Conservation (phyloP, 2,329 filamentous ascomycete species). For the Colletotrichum echinochloae region DNA sequence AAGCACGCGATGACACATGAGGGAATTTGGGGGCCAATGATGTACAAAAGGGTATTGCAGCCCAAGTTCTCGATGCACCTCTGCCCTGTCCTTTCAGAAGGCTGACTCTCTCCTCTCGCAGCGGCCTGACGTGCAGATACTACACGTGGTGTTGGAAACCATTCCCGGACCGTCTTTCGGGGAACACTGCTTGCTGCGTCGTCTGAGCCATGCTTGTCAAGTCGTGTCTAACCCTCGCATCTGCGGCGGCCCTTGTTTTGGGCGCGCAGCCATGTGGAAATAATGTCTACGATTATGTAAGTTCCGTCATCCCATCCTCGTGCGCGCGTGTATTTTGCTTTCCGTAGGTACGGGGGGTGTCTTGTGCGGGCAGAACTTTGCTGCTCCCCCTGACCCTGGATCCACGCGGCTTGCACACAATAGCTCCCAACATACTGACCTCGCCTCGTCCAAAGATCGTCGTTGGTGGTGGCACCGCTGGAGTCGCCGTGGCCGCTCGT, state of each 20-base stretch:
- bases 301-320: conserved; percentile 1
- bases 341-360: conserved; percentile 6
- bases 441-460: conserved; percentile 43
- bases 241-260: conserved; percentile 23
- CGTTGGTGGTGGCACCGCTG: conserved; percentile 52
- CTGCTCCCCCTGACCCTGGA: neutral
- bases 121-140: conserved; percentile 33
- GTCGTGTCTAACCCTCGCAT: conserved; percentile 27
- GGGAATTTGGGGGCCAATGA: conserved; percentile 2
- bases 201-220: conserved; percentile 39
- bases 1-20: neutral
- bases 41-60: conserved; percentile 30
- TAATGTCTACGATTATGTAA: conserved; percentile 40
- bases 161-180: neutral
- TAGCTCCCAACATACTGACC: conserved; percentile 2
- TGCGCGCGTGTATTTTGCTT: neutral
- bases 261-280: conserved; percentile 26
- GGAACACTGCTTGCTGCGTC: conserved; percentile 16
- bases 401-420: neutral
- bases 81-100: conserved; percentile 6
- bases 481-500: conserved; percentile 47
- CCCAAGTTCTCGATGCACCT: conserved; percentile 2
- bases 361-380: neutral
- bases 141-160: conserved; percentile 16
- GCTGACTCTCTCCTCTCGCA: too few relatives aligned